A percentile compares a stretch with the other conserved stretches of the same genome.
Conservation (phyloP, 768 basidiomycete genomes). For the Lentinula detonsa region DNA sequence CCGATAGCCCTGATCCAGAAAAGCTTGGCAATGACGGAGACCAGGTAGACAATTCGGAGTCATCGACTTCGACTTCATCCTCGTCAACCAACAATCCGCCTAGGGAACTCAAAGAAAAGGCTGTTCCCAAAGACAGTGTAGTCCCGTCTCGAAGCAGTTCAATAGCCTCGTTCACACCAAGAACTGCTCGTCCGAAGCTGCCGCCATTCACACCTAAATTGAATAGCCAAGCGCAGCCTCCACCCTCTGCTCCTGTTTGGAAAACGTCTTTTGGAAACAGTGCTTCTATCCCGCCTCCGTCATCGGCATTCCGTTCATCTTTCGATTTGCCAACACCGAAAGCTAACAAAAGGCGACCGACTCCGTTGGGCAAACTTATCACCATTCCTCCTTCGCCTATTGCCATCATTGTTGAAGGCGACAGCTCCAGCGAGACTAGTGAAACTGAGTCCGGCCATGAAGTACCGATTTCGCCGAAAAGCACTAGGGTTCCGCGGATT, state of each 20-base stretch:
- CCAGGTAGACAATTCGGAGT: slow-evolving; percentile 25
- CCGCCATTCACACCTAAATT: slow-evolving; percentile 5
- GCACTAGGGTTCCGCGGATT: slow-evolving; percentile 10
- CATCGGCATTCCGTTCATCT: slow-evolving; percentile 47
- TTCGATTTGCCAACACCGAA: slow-evolving; percentile 35
- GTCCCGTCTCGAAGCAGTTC: slow-evolving; percentile 15
- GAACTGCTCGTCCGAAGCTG: slow-evolving; percentile 19
- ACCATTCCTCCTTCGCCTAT: slow-evolving; percentile 73
- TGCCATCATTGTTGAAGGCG: slow-evolving; percentile 36
- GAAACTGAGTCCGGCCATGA: background rate
- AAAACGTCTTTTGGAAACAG: slow-evolving; percentile 44
- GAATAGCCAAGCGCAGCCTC: slow-evolving; percentile 21
- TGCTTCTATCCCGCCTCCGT: slow-evolving; percentile 34
- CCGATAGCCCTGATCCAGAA: slow-evolving; percentile 19
- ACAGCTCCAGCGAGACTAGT: slow-evolving; percentile 1
- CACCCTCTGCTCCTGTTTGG: slow-evolving; percentile 52
- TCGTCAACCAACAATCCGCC: slow-evolving; percentile 38
- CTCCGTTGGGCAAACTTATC: slow-evolving; percentile 55
- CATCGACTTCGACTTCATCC: background rate
- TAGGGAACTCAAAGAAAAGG: slow-evolving; percentile 25
- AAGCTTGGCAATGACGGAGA: slow-evolving; percentile 17
- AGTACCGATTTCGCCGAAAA: background rate
- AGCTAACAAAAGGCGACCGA: slow-evolving; percentile 55
- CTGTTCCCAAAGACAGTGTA: slow-evolving; percentile 17
- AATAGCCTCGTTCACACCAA: slow-evolving; percentile 17